phyloP scores from a whole-genome alignment of 192 early-diverging fungal genomes.

The Backusella mclennaniae region DNA sequence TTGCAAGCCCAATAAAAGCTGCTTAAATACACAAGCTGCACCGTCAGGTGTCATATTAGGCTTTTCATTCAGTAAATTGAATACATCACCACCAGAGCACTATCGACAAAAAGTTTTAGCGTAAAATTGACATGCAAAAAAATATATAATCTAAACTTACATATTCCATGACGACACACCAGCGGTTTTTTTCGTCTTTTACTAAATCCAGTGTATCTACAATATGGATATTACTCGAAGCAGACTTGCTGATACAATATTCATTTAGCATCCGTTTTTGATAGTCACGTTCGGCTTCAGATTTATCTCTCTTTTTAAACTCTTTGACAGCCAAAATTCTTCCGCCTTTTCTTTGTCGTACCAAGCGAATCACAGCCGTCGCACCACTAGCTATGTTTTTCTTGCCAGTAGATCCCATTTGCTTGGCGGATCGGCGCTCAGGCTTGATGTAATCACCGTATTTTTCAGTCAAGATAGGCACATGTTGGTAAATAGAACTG shows the following conservation, averaged over 20 bases:
- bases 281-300: conserved; percentile 93
- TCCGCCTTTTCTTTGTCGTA: conserved; percentile 69
- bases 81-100: conserved; percentile 94
- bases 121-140: not conserved
- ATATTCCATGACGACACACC: conserved; percentile 79
- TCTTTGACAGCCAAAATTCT: conserved; percentile 93
- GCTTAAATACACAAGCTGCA: conserved; percentile 92
- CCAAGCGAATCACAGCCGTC: conserved; percentile 85
- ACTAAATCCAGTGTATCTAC: conserved; percentile 95
- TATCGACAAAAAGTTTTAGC: conserved; percentile 38
- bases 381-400: conserved; percentile 82
- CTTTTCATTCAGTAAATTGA: conserved; percentile 74
- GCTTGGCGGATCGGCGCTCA: conserved; percentile 3
- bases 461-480: conserved; percentile 15
- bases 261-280: conserved; percentile 93
- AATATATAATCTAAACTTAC: conserved; percentile 29
- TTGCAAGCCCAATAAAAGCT: conserved; percentile 84
- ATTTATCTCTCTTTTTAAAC: conserved; percentile 77
- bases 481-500: not conserved
- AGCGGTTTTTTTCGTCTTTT: conserved; percentile 83
- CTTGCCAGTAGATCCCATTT: conserved; percentile 15
- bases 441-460: conserved; percentile 28
- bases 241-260: conserved; percentile 93
- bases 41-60: conserved; percentile 65
- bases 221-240: conserved; percentile 88